A percentile compares a stretch with the other conserved stretches of the same genome.
Evolutionary conservation across 2,329 filamentous ascomycete species (phyloP).

Genomic region (Scorias spongiosa): DNA sequence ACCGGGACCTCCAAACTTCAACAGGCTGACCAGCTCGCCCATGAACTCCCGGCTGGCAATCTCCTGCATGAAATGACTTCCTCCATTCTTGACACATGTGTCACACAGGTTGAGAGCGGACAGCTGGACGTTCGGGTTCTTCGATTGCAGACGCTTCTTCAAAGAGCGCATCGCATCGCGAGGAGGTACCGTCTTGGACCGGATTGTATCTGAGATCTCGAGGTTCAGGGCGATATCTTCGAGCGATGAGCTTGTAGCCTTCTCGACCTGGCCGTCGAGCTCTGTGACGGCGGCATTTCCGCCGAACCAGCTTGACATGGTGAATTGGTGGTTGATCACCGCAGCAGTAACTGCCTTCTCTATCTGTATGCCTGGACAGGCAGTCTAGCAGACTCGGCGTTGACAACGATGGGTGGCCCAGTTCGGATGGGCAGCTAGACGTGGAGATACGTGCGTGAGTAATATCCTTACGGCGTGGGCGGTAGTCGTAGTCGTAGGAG

Average conservation of each 20-base stretch:
- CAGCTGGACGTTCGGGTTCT: slow-evolving; percentile 92
- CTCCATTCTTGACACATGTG: slow-evolving; percentile 97
- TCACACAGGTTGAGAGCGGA: slow-evolving; percentile 93
- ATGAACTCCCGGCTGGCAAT: slow-evolving; percentile 96
- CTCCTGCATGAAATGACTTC: slow-evolving; percentile 84
- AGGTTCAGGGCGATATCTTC: slow-evolving; percentile 96
- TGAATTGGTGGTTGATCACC: slow-evolving; percentile 15
- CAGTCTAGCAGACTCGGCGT: too few relatives aligned
- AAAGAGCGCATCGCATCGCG: slow-evolving; percentile 96
- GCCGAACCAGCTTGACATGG: slow-evolving; percentile 95
- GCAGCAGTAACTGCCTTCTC: too few relatives aligned
- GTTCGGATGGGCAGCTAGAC: too few relatives aligned
- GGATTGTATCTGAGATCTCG: slow-evolving; percentile 93
- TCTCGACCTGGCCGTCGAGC: slow-evolving; percentile 93
- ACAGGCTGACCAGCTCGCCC: slow-evolving; percentile 84
- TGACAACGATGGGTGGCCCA: too few relatives aligned
- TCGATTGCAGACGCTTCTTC: slow-evolving; percentile 87
- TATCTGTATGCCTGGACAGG: too few relatives aligned
- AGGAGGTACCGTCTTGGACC: slow-evolving; percentile 91
- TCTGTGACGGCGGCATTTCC: slow-evolving; percentile 58
- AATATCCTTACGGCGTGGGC: too few relatives aligned
- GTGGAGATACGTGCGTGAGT: too few relatives aligned
- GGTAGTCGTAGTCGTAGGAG: too few relatives aligned
- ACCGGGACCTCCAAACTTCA: slow-evolving; percentile 56
- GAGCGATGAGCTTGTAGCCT: slow-evolving; percentile 86